These are phyloP conservation scores for Neonectria neomacrospora DNA, from an alignment of 2,329 filamentous ascomycete species.

Conservation along the genomic window DNA sequence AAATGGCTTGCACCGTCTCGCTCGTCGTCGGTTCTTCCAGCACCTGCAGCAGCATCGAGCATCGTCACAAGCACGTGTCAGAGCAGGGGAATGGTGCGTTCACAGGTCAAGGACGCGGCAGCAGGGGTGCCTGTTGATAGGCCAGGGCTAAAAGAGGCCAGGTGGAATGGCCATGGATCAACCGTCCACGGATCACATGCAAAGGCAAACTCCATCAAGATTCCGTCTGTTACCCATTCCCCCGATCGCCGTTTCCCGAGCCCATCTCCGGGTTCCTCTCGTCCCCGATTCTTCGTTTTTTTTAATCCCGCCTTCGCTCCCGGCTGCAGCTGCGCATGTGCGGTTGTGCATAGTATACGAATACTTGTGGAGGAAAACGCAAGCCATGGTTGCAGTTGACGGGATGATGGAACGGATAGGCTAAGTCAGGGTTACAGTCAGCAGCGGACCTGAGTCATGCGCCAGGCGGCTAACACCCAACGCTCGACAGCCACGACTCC, in stretches of 20 bases:
- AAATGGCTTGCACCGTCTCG: neutral
- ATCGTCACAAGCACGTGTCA: slow-evolving; percentile 43
- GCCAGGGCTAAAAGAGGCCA: slow-evolving; percentile 13
- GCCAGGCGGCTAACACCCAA: slow-evolving; percentile 8
- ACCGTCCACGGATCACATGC: slow-evolving; percentile 40
- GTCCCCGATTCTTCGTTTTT: neutral
- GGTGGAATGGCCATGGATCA: slow-evolving; percentile 19
- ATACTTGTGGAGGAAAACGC: neutral
- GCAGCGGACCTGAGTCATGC: slow-evolving; percentile 18
- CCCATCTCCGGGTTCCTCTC: neutral
- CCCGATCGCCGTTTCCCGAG: neutral
- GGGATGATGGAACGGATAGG: neutral
- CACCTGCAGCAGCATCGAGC: neutral
- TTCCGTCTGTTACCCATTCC: slow-evolving; percentile 9
- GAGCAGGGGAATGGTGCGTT: slow-evolving; percentile 37
- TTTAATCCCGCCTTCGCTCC: neutral
- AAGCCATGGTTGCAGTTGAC: neutral
- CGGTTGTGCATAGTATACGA: neutral
- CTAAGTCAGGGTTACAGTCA: neutral
- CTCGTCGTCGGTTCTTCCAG: neutral
- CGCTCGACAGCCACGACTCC: neutral
- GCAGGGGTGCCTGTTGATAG: slow-evolving; percentile 13
- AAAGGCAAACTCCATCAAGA: slow-evolving; percentile 25
- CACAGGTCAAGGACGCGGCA: slow-evolving; percentile 5
- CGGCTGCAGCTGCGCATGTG: neutral